A percentile compares a stretch with the other conserved stretches of the same genome.
These are phyloP conservation scores for Chrysoporthe austroafricana DNA, from an alignment of 2,329 filamentous ascomycete species.

Conservation along the genomic window DNA sequence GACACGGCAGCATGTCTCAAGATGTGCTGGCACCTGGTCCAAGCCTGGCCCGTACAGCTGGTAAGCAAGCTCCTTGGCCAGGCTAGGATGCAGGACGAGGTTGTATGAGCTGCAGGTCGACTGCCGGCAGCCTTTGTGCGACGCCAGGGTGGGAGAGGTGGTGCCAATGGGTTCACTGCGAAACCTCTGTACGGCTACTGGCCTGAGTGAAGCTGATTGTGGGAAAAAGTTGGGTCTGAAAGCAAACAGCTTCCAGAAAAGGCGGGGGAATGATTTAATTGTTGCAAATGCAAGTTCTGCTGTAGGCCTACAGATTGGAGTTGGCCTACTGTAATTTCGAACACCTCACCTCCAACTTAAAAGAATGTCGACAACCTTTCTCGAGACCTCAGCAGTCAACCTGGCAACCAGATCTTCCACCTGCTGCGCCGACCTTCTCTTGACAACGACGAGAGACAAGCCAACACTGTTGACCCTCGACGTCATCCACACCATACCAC, in stretches of 20 bases:
- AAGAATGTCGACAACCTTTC: not conserved
- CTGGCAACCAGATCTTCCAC: not conserved
- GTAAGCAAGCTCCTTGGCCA: slow-evolving; percentile 19
- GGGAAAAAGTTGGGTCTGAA: slow-evolving; percentile 7
- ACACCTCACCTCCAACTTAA: not conserved
- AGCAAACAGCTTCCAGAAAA: slow-evolving; percentile 22
- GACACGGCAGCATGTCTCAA: slow-evolving; percentile 19
- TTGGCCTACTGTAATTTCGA: not conserved
- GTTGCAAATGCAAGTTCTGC: not conserved
- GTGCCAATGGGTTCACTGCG: slow-evolving; percentile 26
- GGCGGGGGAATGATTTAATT: not conserved
- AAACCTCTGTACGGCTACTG: slow-evolving; percentile 27
- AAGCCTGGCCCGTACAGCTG: slow-evolving; percentile 2
- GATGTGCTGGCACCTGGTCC: slow-evolving; percentile 1
- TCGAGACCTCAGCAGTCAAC: not conserved
- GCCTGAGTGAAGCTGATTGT: slow-evolving; percentile 16
- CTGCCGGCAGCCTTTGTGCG: slow-evolving; percentile 28
- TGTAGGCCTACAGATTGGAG: not conserved
- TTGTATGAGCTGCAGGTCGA: slow-evolving; percentile 25
- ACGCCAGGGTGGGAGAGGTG: slow-evolving; percentile 14
- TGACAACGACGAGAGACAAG: not conserved
- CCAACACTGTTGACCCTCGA: not conserved
- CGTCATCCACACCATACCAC: not conserved
- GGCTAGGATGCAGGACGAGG: slow-evolving; percentile 4
- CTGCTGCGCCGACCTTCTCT: no score